phyloP scores from a whole-genome alignment of 768 basidiomycete genomes.

The Lentinula aciculospora region DNA sequence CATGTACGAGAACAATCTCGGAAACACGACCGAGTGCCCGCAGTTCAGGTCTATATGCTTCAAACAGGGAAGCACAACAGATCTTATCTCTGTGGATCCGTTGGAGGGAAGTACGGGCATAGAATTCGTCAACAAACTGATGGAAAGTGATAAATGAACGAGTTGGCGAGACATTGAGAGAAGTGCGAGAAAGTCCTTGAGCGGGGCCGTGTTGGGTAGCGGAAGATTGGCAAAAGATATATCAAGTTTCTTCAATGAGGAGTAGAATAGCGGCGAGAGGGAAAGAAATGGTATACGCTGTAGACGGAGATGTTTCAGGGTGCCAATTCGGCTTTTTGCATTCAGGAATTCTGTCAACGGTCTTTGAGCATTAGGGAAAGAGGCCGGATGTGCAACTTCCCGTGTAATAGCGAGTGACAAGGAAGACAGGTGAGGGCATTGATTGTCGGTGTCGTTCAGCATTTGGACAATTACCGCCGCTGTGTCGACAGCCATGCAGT shows the following conservation, averaged over 20 bases:
- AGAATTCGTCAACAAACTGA: slow-evolving; percentile 29
- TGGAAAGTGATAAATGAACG: slow-evolving; percentile 34
- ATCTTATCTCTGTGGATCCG: slow-evolving; percentile 6
- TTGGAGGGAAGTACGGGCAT: slow-evolving; percentile 20
- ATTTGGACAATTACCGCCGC: background rate
- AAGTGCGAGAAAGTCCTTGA: slow-evolving; percentile 35
- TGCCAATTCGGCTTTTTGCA: background rate
- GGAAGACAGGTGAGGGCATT: background rate
- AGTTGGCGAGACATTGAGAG: slow-evolving; percentile 30
- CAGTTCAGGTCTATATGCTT: slow-evolving; percentile 44
- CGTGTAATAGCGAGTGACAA: background rate
- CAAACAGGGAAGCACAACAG: slow-evolving; percentile 30
- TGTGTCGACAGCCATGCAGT: background rate
- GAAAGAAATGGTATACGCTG: slow-evolving; percentile 34
- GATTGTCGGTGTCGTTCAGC: background rate
- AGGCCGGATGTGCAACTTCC: background rate
- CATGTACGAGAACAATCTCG: slow-evolving; percentile 37
- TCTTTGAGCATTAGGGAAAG: background rate
- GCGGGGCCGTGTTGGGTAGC: slow-evolving; percentile 20
- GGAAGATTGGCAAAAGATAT: slow-evolving; percentile 30
- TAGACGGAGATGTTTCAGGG: slow-evolving; percentile 30
- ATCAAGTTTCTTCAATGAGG: slow-evolving; percentile 35
- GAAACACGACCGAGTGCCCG: slow-evolving; percentile 35
- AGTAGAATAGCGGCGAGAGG: slow-evolving; percentile 29
- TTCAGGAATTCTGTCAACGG: background rate